Conservation (phyloP, 257 asterid species). For the Nicotiana knightiana region DNA sequence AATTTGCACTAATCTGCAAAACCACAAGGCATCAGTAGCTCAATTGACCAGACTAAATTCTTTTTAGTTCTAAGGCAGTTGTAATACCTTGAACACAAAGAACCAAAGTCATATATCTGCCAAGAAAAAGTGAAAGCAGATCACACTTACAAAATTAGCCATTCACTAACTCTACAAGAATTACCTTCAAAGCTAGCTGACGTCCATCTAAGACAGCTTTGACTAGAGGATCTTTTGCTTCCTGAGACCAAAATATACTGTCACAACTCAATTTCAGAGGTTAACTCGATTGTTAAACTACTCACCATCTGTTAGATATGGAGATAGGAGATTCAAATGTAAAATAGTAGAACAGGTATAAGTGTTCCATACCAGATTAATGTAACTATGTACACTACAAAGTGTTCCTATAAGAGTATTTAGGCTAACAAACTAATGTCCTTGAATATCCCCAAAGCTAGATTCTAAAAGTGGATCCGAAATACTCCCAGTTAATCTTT, state of each 20-base stretch:
- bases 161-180: not conserved
- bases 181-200: slow-evolving; percentile 94
- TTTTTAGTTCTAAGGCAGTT: not conserved
- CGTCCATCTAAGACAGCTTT: slow-evolving; percentile 99
- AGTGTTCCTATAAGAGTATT: too few relatives aligned
- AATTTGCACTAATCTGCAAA: slow-evolving; percentile 90
- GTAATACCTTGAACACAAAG: not conserved
- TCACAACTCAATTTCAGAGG: slow-evolving; percentile 6
- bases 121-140: not conserved
- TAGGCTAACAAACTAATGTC: not conserved
- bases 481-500: not conserved
- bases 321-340: too few relatives aligned
- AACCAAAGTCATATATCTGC: not conserved
- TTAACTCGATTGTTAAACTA: not conserved
- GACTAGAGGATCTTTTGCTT: slow-evolving; percentile 90
- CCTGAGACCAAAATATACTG: slow-evolving; percentile 39
- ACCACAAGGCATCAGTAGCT: slow-evolving; percentile 19
- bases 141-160: not conserved
- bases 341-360: too few relatives aligned
- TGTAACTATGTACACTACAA: too few relatives aligned
- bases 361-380: too few relatives aligned
- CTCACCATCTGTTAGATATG: slow-evolving; percentile 1
- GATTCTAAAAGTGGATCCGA: not conserved
- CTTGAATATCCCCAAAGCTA: not conserved
- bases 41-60: slow-evolving; percentile 13